Conservation (phyloP, 2,329 filamentous ascomycete genomes). For the Penicillium nordicum region DNA sequence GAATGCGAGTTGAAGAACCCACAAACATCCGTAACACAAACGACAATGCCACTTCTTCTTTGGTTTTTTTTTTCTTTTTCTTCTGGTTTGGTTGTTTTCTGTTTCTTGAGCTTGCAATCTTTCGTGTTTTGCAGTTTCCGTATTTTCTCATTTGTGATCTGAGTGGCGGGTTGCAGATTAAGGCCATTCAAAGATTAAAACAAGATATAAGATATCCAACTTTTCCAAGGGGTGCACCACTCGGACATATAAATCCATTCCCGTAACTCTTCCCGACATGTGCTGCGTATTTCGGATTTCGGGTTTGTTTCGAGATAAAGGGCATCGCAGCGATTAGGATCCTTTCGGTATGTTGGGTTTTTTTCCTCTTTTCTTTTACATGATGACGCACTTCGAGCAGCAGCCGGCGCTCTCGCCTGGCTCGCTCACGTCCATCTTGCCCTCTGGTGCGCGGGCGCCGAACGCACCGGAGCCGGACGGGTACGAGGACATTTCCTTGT, state of each 20-base stretch:
- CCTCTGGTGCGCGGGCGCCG: slow-evolving; percentile 57
- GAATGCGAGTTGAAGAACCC: slow-evolving; percentile 25
- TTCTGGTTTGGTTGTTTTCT: slow-evolving; percentile 10
- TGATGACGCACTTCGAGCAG: slow-evolving; percentile 81
- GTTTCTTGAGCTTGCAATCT: slow-evolving; percentile 17
- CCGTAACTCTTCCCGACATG: not conserved
- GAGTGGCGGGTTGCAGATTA: slow-evolving; percentile 6
- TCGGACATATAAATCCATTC: not conserved
- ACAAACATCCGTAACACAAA: slow-evolving; percentile 24
- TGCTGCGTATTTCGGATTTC: not conserved
- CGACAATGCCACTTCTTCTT: slow-evolving; percentile 20
- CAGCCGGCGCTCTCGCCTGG: slow-evolving; percentile 60
- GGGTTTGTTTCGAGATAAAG: not conserved
- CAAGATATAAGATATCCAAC: slow-evolving; percentile 6
- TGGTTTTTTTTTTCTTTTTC: slow-evolving; percentile 16
- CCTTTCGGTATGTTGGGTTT: not conserved
- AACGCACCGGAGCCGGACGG: slow-evolving; percentile 64
- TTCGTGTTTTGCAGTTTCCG: slow-evolving; percentile 2
- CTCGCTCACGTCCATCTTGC: slow-evolving; percentile 72
- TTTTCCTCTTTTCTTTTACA: slow-evolving; percentile 46
- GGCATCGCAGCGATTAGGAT: slow-evolving; percentile 1
- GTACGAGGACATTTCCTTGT: slow-evolving; percentile 95
- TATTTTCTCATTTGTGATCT: not conserved
- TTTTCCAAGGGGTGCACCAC: not conserved
- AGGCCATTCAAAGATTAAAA: slow-evolving; percentile 1